Percentiles rank a stretch among this genome's conserved stretches.
These are phyloP conservation scores for Crucibulum laeve DNA, from an alignment of 768 basidiomycete species.

Conservation along the genomic window DNA sequence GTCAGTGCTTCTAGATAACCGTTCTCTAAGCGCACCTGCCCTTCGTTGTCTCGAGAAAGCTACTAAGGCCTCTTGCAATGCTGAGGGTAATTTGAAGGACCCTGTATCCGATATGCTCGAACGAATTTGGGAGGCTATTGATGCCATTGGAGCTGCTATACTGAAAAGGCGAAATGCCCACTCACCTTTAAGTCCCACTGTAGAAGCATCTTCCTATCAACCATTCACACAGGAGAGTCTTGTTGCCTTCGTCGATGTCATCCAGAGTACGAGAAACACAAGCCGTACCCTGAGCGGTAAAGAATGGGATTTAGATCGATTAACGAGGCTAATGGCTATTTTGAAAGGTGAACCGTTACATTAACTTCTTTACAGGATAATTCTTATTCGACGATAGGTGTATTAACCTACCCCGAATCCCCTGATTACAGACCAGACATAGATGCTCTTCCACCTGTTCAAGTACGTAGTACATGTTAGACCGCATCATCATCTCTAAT, in stretches of 20 bases:
- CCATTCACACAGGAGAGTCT: constrained; percentile 85
- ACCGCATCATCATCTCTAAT: neutral
- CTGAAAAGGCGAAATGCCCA: constrained; percentile 13
- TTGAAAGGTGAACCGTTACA: constrained; percentile 52
- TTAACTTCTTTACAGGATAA: neutral
- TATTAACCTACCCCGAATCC: constrained; percentile 76
- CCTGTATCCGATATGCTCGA: constrained; percentile 44
- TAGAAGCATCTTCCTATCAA: constrained; percentile 19
- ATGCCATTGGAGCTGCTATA: constrained; percentile 53
- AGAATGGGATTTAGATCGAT: constrained; percentile 65
- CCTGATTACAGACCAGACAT: constrained; percentile 88
- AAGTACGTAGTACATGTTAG: constrained; percentile 39
- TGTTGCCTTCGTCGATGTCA: constrained; percentile 72
- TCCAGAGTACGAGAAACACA: constrained; percentile 53
- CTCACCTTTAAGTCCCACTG: constrained; percentile 5
- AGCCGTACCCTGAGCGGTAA: constrained; percentile 40
- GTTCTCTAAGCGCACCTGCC: constrained; percentile 76
- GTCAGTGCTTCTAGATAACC: constrained; percentile 62
- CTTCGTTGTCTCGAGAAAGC: constrained; percentile 81
- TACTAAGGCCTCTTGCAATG: constrained; percentile 51
- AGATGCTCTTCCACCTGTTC: constrained; percentile 75
- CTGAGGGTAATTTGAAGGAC: constrained; percentile 36
- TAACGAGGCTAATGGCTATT: constrained; percentile 70
- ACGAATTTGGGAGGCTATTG: constrained; percentile 67
- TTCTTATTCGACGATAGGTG: constrained; percentile 34